Evolutionary conservation across 2,329 filamentous ascomycete species (phyloP), one percentile per base, ranked within the genome.

Genomic region (Clarireedia homoeocarpa): DNA sequence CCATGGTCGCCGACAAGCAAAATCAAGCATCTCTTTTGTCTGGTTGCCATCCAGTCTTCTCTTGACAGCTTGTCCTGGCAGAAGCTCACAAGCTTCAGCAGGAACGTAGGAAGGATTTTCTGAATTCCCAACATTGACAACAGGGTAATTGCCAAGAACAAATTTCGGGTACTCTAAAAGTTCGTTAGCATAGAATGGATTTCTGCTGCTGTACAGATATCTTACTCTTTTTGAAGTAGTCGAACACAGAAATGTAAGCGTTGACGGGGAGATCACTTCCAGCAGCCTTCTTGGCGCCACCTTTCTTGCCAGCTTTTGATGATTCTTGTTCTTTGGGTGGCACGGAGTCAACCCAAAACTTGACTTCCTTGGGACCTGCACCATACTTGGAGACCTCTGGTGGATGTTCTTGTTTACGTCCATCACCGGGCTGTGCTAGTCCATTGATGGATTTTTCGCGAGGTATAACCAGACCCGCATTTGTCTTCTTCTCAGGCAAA

Each of bases 1-100:
- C 1, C 76, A 76, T 0, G 89, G 88, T 0, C 72, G 72, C 4
- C 86, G 79, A 55, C 86, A 88, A 1, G 89, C 86, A 66, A 89
- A 89, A 0, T 72, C 72, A 47, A 92, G 82, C 88, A 94, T 91
- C 0, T 72, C 65, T 0, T 78, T 75, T 0, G 86, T 88, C 65
- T 92, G 86, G 0, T 75, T 69, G 0, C 77, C 73, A 0, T 69
- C 76, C 15, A 91, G 74, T 63, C 84, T 83, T 4, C 78, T 72
- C 40, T 79, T 81, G 23, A 83, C 76, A 0, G 79, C 70, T 65
- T 94, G 88, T 0, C 86, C 87, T 1, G 80, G 75, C 7, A 82
- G 66, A 2, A 94, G 77, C 4, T 73, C 69, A 59, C 87, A 84
- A 5, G 84, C 72, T 67, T 91, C 86, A 0, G 81, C 79, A 0